phyloP scores from a whole-genome alignment of 2,329 filamentous ascomycete genomes.

The Aspergillus phoenicis region DNA sequence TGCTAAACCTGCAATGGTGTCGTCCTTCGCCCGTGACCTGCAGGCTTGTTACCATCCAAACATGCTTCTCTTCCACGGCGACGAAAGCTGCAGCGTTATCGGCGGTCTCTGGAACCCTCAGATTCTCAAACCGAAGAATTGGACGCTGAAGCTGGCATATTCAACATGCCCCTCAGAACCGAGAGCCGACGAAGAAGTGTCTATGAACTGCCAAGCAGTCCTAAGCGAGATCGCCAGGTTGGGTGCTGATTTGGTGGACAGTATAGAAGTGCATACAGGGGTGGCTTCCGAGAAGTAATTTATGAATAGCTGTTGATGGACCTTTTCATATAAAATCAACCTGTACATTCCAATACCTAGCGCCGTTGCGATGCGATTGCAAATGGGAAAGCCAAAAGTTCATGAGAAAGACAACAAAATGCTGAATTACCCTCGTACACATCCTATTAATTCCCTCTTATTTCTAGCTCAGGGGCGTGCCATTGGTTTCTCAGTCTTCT shows the following conservation, averaged over 20 bases:
- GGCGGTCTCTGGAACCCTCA: slow-evolving; percentile 68
- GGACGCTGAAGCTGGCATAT: slow-evolving; percentile 42
- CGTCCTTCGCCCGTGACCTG: slow-evolving; percentile 68
- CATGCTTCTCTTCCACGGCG: slow-evolving; percentile 78
- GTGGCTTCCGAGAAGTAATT: slow-evolving; percentile 16
- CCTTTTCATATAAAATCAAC: slow-evolving; percentile 10
- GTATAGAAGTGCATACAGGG: slow-evolving; percentile 58
- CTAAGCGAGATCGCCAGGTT: slow-evolving; percentile 52
- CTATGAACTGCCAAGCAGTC: slow-evolving; percentile 44
- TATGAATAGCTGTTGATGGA: slow-evolving; percentile 10
- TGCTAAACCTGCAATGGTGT: slow-evolving; percentile 62
- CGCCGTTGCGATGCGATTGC: slow-evolving; percentile 37
- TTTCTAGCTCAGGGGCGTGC: slow-evolving; percentile 19
- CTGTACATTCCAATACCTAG: slow-evolving; percentile 20
- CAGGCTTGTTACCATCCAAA: slow-evolving; percentile 66
- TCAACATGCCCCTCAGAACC: slow-evolving; percentile 35
- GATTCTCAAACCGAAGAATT: slow-evolving; percentile 32
- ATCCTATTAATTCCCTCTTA: slow-evolving; percentile 19
- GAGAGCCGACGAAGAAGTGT: slow-evolving; percentile 26
- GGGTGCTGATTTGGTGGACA: slow-evolving; percentile 66
- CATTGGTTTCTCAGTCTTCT: slow-evolving; percentile 48
- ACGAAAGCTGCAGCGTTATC: slow-evolving; percentile 58
- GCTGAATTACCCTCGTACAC: slow-evolving; percentile 21
- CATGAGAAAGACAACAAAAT: slow-evolving; percentile 14
- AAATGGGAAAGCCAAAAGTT: slow-evolving; percentile 6